A percentile compares a stretch with the other conserved stretches of the same genome.
These are phyloP conservation scores for Rubroboletus satanas DNA, from an alignment of 768 basidiomycete species.

Conservation along the genomic window DNA sequence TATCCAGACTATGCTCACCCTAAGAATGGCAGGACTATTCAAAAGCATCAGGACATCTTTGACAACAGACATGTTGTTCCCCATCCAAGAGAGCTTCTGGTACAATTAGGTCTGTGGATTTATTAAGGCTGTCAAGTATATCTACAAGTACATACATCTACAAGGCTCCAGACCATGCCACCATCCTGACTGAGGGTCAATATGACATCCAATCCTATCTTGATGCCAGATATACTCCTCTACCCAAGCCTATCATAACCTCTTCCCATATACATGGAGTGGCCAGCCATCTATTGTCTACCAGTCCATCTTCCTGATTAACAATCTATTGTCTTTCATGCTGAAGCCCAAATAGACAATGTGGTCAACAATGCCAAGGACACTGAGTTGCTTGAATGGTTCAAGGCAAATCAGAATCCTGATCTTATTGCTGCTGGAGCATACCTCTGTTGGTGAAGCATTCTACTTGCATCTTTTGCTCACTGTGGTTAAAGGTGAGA, in stretches of 20 bases:
- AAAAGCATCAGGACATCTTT: not conserved
- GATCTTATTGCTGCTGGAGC: slow-evolving; percentile 3
- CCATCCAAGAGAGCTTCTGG: not conserved
- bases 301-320: not conserved
- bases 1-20: not conserved
- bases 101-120: not conserved
- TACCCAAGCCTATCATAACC: not conserved
- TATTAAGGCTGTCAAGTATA: not conserved
- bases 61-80: not conserved
- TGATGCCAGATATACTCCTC: not conserved
- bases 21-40: not conserved
- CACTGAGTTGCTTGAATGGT: not conserved
- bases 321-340: not conserved
- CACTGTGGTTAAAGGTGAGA: slow-evolving; percentile 29
- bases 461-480: slow-evolving; percentile 42
- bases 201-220: not conserved
- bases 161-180: not conserved
- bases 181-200: not conserved
- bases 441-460: slow-evolving; percentile 30
- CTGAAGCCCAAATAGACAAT: not conserved
- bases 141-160: not conserved
- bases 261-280: not conserved
- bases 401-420: not conserved
- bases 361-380: not conserved
- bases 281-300: not conserved